Evolutionary conservation across 2,329 filamentous ascomycete genomes (phyloP).

Genomic region (Zymoseptoria passerinii): DNA sequence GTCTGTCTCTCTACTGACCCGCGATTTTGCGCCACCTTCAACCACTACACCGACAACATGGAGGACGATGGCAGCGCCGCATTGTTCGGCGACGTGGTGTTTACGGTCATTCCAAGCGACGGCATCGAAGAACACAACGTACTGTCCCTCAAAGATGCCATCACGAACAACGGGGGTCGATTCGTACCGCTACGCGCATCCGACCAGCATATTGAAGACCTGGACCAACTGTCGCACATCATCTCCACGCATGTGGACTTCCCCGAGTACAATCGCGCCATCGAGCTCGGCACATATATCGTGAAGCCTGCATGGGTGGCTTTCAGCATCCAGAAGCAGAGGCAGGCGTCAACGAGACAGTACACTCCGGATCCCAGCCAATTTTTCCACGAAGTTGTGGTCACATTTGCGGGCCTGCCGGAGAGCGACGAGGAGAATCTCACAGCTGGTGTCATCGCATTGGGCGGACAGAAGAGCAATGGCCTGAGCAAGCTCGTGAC

Average conservation of each 20-base stretch:
- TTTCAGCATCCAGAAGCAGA: constrained; percentile 59
- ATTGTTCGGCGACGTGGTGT: constrained; percentile 34
- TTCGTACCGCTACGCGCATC: constrained; percentile 35
- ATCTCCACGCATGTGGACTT: constrained; percentile 80
- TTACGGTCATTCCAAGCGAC: constrained; percentile 38
- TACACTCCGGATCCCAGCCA: constrained; percentile 86
- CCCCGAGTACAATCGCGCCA: constrained; percentile 68
- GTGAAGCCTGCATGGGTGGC: constrained; percentile 76
- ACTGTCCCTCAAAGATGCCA: constrained; percentile 27
- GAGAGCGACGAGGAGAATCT: constrained; percentile 85
- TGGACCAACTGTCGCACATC: constrained; percentile 52
- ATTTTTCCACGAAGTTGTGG: constrained; percentile 76
- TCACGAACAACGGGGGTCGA: constrained; percentile 44
- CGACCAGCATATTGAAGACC: constrained; percentile 26
- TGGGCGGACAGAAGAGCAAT: constrained; percentile 74
- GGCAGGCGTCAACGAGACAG: constrained; percentile 67
- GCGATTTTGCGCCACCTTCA: neutral
- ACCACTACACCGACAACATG: constrained; percentile 3
- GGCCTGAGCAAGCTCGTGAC: constrained; percentile 68
- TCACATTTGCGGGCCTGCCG: constrained; percentile 79
- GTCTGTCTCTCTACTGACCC: neutral
- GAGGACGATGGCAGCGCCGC: constrained; percentile 12
- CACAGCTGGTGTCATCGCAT: constrained; percentile 75
- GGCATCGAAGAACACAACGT: constrained; percentile 33
- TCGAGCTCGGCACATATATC: constrained; percentile 72